Percentiles rank a stretch among this genome's conserved stretches.
Evolutionary conservation across 2,329 filamentous ascomycete species (phyloP).

Genomic region (Colletotrichum lentis): DNA sequence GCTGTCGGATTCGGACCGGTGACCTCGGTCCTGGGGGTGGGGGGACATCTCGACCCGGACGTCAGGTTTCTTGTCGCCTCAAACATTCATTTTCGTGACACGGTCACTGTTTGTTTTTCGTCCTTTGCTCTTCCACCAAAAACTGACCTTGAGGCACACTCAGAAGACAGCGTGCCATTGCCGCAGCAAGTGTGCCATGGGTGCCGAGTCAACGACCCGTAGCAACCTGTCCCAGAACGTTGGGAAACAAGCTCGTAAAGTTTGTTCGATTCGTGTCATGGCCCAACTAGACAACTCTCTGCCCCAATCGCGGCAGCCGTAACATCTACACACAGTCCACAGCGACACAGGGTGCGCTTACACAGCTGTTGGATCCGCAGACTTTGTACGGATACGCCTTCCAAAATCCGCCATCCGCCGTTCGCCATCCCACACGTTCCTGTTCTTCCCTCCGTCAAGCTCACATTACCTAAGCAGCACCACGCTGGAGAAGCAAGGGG

Average conservation of each 20-base stretch:
- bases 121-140: not conserved
- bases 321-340: not conserved
- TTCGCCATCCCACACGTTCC: not conserved
- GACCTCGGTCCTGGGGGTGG: not conserved
- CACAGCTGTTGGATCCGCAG: not conserved
- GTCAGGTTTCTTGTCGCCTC: not conserved
- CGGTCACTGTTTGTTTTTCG: not conserved
- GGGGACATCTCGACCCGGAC: too few relatives aligned
- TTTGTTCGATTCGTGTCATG: conserved; percentile 33
- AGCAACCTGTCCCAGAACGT: conserved; percentile 20
- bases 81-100: not conserved
- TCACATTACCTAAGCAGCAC: conserved; percentile 24
- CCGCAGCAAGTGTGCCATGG: not conserved
- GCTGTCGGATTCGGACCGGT: conserved; percentile 1
- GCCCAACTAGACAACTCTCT: not conserved
- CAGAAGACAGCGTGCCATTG: conserved; percentile 18
- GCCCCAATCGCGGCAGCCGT: conserved; percentile 5
- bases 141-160: not conserved
- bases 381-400: not conserved
- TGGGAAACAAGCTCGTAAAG: conserved; percentile 21
- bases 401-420: not conserved
- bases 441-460: not conserved
- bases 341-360: too few relatives aligned
- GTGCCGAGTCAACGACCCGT: conserved; percentile 18
- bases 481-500: not conserved